Evolutionary conservation across 2,329 filamentous ascomycete species (phyloP).

Genomic region (Calonectria montana): DNA sequence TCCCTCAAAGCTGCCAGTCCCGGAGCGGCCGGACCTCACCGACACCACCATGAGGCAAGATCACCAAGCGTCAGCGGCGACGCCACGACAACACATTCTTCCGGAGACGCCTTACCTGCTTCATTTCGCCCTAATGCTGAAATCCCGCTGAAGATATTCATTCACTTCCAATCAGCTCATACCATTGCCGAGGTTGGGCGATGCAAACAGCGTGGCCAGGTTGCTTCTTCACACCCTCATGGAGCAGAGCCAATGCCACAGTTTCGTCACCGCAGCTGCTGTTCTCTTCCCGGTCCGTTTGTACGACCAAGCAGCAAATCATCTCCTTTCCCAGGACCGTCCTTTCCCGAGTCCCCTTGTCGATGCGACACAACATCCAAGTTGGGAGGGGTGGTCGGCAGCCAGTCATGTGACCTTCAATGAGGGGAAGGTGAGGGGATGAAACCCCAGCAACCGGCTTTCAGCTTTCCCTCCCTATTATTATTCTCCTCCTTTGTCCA

Average conservation of each 20-base stretch:
- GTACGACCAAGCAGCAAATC: conserved; percentile 30
- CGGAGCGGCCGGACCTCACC: conserved; percentile 7
- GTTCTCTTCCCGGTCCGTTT: conserved; percentile 19
- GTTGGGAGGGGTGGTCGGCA: conserved; percentile 36
- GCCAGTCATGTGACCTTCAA: conserved; percentile 45
- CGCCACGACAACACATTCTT: background rate
- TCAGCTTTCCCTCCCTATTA: conserved; percentile 27
- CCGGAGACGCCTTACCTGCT: too few species aligned
- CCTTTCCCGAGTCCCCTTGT: conserved; percentile 37
- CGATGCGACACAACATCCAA: conserved; percentile 41
- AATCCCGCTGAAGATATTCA: background rate
- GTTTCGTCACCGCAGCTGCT: conserved; percentile 19
- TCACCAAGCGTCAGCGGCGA: background rate
- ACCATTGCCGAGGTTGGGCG: conserved; percentile 17
- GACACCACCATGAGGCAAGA: background rate
- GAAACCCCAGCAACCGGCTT: conserved; percentile 36
- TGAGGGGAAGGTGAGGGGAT: conserved; percentile 47
- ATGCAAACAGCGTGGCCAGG: conserved; percentile 22
- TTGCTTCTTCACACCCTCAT: conserved; percentile 22
- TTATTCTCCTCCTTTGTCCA: conserved; percentile 16
- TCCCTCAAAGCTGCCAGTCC: background rate
- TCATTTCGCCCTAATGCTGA: background rate
- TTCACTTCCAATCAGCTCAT: conserved; percentile 8
- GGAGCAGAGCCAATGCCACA: conserved; percentile 20
- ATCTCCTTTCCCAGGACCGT: conserved; percentile 24